Evolutionary conservation across 208 protist species (phyloP).

Genomic region (Acanthamoeba triangularis): DNA sequence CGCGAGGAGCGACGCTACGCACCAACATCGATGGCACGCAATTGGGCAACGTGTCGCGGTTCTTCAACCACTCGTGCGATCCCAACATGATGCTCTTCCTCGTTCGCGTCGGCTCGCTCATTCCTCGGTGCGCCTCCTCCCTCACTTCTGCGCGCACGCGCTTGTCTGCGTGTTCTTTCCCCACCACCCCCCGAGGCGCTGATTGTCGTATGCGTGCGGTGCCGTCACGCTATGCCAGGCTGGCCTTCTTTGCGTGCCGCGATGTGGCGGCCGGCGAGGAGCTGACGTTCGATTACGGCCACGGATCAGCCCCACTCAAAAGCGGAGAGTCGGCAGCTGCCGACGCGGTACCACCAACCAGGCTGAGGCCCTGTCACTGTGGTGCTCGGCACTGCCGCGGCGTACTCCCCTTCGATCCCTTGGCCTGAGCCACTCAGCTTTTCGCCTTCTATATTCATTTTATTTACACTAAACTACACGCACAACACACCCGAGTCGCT

Average conservation of each 20-base stretch:
- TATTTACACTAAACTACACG: background rate
- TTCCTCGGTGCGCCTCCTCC: background rate
- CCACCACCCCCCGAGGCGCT: background rate
- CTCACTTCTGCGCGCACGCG: background rate
- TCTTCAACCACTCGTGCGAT: constrained; percentile 75
- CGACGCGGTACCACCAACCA: background rate
- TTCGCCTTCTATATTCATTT: background rate
- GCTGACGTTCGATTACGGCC: constrained; percentile 72
- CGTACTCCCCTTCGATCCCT: constrained; percentile 1
- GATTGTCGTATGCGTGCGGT: background rate
- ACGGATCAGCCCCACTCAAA: too few relatives aligned
- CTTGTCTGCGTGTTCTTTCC: background rate
- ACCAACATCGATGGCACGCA: constrained; percentile 59
- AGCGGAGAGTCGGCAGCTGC: too few relatives aligned
- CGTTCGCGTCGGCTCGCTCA: constrained; percentile 30
- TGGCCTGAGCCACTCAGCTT: background rate
- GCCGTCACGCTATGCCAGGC: background rate
- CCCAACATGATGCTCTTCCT: constrained; percentile 64
- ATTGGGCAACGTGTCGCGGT: constrained; percentile 42
- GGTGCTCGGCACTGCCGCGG: background rate
- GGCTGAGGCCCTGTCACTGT: background rate
- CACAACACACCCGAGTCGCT: too few relatives aligned
- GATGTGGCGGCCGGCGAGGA: constrained; percentile 45
- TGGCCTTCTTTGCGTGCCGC: constrained; percentile 59
- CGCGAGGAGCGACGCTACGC: background rate